phyloP scores from a whole-genome alignment of 257 asterid genomes.

The Nemophila menziesii region DNA sequence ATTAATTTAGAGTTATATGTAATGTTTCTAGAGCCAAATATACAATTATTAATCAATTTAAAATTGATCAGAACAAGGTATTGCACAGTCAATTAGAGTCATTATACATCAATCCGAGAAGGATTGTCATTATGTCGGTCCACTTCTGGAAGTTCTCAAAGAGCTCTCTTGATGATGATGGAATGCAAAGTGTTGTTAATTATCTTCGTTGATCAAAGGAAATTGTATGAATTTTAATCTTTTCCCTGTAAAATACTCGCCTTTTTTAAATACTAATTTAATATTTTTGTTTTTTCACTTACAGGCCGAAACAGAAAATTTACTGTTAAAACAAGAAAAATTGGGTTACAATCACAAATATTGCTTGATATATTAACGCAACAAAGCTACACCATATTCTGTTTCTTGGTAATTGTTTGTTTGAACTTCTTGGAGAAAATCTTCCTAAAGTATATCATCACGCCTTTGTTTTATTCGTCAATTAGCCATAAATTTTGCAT shows the following conservation, averaged over 20 bases:
- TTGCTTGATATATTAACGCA: background rate
- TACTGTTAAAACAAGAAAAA: constrained; percentile 73
- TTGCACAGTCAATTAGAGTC: constrained; percentile 79
- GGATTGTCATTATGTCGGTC: constrained; percentile 40
- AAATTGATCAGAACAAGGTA: constrained; percentile 45
- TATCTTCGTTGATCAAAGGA: constrained; percentile 94
- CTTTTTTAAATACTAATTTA: background rate
- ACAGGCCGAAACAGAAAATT: constrained; percentile 78
- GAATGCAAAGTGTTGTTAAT: constrained; percentile 63
- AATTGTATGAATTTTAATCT: constrained; percentile 24
- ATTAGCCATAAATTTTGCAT: constrained; percentile 56
- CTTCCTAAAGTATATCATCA: background rate
- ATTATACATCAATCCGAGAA: constrained; percentile 81
- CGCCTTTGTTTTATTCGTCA: background rate
- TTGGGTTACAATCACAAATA: constrained; percentile 76
- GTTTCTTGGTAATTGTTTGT: background rate
- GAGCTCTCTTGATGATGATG: constrained; percentile 38
- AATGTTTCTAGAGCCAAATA: background rate
- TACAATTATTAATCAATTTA: background rate
- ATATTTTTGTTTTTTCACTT: background rate
- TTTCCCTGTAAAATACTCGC: background rate
- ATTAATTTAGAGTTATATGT: background rate
- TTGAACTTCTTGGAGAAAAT: background rate
- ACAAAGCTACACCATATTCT: too few relatives aligned
- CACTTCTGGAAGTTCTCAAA: constrained; percentile 44